Base-by-base conservation (phyloP, 345 rosid genomes). In the rapeseed (Brassica napus) region DNA sequence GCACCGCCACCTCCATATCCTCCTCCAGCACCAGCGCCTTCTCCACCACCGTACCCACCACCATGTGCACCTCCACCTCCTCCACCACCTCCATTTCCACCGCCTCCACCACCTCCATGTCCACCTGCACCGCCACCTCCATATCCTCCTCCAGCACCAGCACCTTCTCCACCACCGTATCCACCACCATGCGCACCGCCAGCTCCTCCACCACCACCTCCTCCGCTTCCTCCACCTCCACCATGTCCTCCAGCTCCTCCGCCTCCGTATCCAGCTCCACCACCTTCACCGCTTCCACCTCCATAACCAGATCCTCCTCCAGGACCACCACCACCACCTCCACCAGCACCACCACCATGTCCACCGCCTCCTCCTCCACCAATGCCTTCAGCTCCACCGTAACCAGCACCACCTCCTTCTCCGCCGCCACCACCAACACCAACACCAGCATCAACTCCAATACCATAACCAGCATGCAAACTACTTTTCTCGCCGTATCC, bases 61-160 rank as follows among this genome's bases (percentile, higher is more conserved):
- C 74, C 82, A n/a, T 80, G 79, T 47, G 79, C 82, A 69, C 79
- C 79, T 4, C 74, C 82, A n/a, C 83, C 83, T 68, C 83, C 83
- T 15, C 83, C 83, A 1, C 83, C 83, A 0, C 75, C 75, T 0
- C 83, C 83, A 35, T 1, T 47, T 64, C 83, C 83, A 47, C 82
- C 71, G 0, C 82, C 82, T 26, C 79, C 82, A 0, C 82, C 82
- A 10, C 74, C 79, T 23, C 72, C 57, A 49, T 49, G 57, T 26
- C 79, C 82, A 1, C 75, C 82, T 49, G 57, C 57, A 23, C 78
- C 79, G 4, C 72, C 77, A 15, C 74, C 82, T 73, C 83, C 83
- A 74, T 69, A 62, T 52, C 72, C 83, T 37, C 72, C 83, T 15
- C 83, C 83, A 42, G 80, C 61, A 75, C 83, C 83, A 70, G 68